Base-by-base conservation (phyloP, 2,329 filamentous ascomycete species). In the Fusarium sp. region DNA sequence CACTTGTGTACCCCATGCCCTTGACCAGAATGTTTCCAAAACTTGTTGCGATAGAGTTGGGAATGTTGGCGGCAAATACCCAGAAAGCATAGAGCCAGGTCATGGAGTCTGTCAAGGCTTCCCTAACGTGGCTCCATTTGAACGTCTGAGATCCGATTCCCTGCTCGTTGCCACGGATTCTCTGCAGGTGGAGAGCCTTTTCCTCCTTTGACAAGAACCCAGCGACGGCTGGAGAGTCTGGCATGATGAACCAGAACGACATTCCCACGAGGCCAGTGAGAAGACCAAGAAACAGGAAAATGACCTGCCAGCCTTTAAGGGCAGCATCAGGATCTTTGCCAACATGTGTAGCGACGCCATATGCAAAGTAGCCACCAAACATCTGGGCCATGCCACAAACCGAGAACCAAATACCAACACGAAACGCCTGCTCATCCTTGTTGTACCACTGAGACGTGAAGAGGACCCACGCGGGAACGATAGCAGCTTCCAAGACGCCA, bases 361-460 rank as follows among this genome's bases (percentile, higher is more conserved):
- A 76, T 6, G 74, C 74, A 63, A 76, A 76, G 20, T 73, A 76
- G 5, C 73, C 73, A 3, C 74, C 74, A 61, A 76, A 74, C 71
- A 76, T 76, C n/a, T 74, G 71, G 1, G 71, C 74, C 0, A 39
- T 62, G 14, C 74, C 74, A 6, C 71, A 74, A 9, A 76, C 68
- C 0, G 73, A 74, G 37, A 76, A 76, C 74, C 74, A 76, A 11
- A 76, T 76, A 1, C 74, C 68, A 2, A 74, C 71, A 27, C 74
- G 59, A n/a, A 76, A 74, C 0, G 73, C 73, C 9, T 76, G 73
- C 10, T 76, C 73, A 18, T 71, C 63, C 34, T 76, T 76, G 2
- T 72, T 76, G 34, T 76, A 76, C 73, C 73, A 76, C 35, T 74
- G 71, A 1, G 71, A 74, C 2, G 74, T 76, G 23, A 76, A 74